Conservation (phyloP, 2,329 filamentous ascomycete genomes). For the Fonsecaea pedrosoi region DNA sequence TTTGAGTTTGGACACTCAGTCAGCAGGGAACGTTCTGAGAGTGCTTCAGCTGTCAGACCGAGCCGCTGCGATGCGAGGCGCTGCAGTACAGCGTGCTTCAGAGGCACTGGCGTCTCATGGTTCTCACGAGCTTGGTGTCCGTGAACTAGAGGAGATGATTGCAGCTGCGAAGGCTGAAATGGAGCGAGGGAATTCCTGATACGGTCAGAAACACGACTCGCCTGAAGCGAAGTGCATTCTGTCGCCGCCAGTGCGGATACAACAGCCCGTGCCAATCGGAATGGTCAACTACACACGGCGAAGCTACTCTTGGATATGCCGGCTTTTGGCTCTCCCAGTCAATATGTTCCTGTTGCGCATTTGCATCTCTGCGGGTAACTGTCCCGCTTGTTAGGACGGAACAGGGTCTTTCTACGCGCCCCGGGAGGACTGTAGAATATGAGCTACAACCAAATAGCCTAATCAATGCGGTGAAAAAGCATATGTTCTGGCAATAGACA, state of each 20-base stretch:
- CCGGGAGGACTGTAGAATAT: not conserved
- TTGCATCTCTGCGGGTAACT: not conserved
- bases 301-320: not conserved
- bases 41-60: conserved; percentile 11
- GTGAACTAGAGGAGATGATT: conserved; percentile 23
- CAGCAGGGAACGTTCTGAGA: conserved; percentile 9
- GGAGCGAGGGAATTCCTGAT: conserved; percentile 1
- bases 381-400: no score
- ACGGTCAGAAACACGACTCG: not conserved
- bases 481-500: no score
- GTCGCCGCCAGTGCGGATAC: not conserved
- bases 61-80: conserved; percentile 13
- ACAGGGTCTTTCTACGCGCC: not conserved
- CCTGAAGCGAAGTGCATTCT: not conserved
- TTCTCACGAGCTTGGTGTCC: not conserved
- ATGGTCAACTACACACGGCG: not conserved
- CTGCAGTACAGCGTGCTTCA: conserved; percentile 1
- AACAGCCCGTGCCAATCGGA: not conserved
- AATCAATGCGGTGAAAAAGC: no score
- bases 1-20: conserved; percentile 6
- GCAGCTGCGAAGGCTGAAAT: conserved; percentile 12
- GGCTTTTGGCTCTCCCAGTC: not conserved
- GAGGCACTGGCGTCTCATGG: conserved; percentile 3
- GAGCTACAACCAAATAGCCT: not conserved
- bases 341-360: not conserved